Base-by-base conservation (phyloP, 139 green algal genomes). In the Ettlia oleoabundans region DNA sequence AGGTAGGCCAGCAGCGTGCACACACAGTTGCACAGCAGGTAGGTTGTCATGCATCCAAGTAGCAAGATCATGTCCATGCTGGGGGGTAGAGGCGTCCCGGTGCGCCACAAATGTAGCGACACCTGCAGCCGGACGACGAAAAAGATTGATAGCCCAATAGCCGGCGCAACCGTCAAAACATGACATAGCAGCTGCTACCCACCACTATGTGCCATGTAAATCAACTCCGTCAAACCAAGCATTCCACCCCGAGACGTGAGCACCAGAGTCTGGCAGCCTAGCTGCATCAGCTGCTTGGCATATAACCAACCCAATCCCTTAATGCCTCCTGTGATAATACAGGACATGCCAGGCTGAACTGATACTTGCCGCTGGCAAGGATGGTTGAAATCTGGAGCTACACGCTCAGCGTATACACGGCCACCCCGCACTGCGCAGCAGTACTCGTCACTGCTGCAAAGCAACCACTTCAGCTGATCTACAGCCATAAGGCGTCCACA, bases 1-100 rank as follows among this genome's bases (percentile, higher is more conserved):
- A 22, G 81, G 65, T 9, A 85, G 26, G 30, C 87, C 87, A 9
- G 87, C 87, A 21, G 85, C 85, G 41, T 88, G 85, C 1, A 40
- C 82, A 42, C 79, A 80, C n/a, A 79, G 26, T 32, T 86, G 35
- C n/a, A 91, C 47, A 15, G 71, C 33, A 21, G 85, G 82, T 28
- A 91, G 64, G 19, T 82, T 26, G 26, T 89, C 64, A 32, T 71
- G 70, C 6, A 61, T 43, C 85, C 85, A 90, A 1, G 15, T 1
- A 10, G 38, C 38, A 26, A 87, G 41, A 2, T 40, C 37, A 9
- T n/a, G 4, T 51, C 32, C 42, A 2, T 75, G 51, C 13, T 43
- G 30, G 24, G 40, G n/a, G 3, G 51, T 2, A 24, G 51, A 51
- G 21, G 71, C 75, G 53, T 87, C 83, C 15, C 74, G 77, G 1